Evolutionary conservation across 1,284 basidiomycete species (phyloP).

Genomic region (Melampsora occidentalis): DNA sequence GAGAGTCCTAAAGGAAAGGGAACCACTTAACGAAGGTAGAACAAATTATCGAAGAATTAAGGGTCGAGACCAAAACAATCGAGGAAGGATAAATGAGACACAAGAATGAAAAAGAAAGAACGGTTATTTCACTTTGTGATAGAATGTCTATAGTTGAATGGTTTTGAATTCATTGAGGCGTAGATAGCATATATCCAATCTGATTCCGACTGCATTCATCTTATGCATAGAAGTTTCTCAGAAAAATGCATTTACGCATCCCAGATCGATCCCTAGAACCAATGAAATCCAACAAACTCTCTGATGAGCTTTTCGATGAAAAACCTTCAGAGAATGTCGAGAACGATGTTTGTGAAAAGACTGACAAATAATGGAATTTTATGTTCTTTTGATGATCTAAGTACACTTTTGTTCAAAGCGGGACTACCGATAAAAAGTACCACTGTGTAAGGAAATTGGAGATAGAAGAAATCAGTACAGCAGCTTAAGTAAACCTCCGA

Average conservation of each 20-base stretch:
- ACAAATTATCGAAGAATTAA: too few relatives aligned
- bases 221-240: too few relatives aligned
- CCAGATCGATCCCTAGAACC: background rate
- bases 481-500: background rate
- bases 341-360: background rate
- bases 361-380: background rate
- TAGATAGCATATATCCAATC: too few relatives aligned
- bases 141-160: too few relatives aligned
- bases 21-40: too few relatives aligned
- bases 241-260: background rate
- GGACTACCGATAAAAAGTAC: constrained; percentile 4
- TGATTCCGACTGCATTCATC: too few relatives aligned
- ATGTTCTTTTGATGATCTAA: background rate
- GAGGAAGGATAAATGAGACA: too few relatives aligned
- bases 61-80: too few relatives aligned
- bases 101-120: too few relatives aligned
- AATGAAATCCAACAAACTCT: background rate
- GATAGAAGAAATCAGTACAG: background rate
- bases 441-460: background rate
- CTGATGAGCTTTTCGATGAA: background rate
- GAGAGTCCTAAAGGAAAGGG: too few relatives aligned
- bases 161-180: too few relatives aligned
- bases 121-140: too few relatives aligned
- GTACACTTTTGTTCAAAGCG: background rate
- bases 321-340: background rate